Base-by-base conservation (phyloP, 768 basidiomycete species). In the Trametes coccinea region DNA sequence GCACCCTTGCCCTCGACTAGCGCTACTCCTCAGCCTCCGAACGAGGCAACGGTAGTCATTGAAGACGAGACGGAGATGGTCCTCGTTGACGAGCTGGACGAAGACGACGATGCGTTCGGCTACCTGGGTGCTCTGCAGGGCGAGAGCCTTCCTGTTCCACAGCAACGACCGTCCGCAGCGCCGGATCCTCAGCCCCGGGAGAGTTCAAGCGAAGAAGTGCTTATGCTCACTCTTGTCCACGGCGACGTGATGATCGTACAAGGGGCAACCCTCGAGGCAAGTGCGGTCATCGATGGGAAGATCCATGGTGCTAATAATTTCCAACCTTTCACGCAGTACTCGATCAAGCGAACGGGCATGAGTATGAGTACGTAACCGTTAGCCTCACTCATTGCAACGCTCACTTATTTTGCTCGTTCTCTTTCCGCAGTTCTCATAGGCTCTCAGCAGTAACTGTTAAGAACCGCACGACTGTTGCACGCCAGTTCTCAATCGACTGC, bases 231-330 rank as follows among this genome's bases (percentile, higher is more conserved):
- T 17, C 67, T 79, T 41, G 72, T 77, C 7, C 78, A 80, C 57
- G 77, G 79, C 0, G 78, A 79, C 66, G 68, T 72, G 52, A 63
- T 75, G 2, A 48, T 79, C 41, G 68, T 79, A 5, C 64, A 7
- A 2, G 78, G 79, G 9, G 78, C 75, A 53, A 75, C 74, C 46
- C 78, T 77, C 55, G 76, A 79, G 70, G 78, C 78, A 68, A 75
- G 62, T 74, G 69, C 53, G 13, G 70, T 71, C 2, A 34, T 5
- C 13, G 1, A 16, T 11, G 34, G 34, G 34, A 14, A 31, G 13
- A 3, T 17, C 29, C 14, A 22, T 14, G 10, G 22, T 7, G 69
- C 48, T 27, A 2, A 31, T 31, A 14, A 9, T 27, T 17, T 29
- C 14, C 29, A 43, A 6, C 10, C 5, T 14, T 13, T 7, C 22